Percentiles rank a stretch among this genome's conserved stretches.
These are phyloP conservation scores for Talaromyces sp. DNA, from an alignment of 2,329 filamentous ascomycete species.

Conservation along the genomic window DNA sequence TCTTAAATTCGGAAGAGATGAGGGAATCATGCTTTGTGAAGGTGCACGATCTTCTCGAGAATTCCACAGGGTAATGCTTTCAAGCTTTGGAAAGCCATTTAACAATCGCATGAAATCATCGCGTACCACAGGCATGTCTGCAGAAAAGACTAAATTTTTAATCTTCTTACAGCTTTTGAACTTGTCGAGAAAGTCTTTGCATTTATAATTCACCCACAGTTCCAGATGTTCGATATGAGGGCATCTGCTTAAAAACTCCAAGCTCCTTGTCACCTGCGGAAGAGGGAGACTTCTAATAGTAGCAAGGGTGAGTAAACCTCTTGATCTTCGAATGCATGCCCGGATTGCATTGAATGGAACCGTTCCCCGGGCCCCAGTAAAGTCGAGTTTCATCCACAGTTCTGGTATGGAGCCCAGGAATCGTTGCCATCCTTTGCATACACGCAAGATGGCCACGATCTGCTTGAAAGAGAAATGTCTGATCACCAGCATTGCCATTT, in stretches of 20 bases:
- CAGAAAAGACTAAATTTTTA: slow-evolving; percentile 29
- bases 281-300: slow-evolving; percentile 32
- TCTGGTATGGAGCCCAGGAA: slow-evolving; percentile 51
- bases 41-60: neutral
- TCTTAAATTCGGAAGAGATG: slow-evolving; percentile 33
- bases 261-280: slow-evolving; percentile 26
- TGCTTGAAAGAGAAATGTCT: slow-evolving; percentile 56
- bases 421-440: slow-evolving; percentile 59
- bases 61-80: slow-evolving; percentile 30
- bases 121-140: slow-evolving; percentile 28
- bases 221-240: slow-evolving; percentile 37
- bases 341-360: slow-evolving; percentile 44
- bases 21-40: slow-evolving; percentile 15
- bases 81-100: slow-evolving; percentile 28
- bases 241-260: slow-evolving; percentile 39
- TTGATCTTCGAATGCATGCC: slow-evolving; percentile 39
- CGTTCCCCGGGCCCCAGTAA: slow-evolving; percentile 48
- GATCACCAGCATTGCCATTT: slow-evolving; percentile 57
- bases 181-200: slow-evolving; percentile 27
- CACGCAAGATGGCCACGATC: slow-evolving; percentile 54
- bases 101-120: slow-evolving; percentile 30
- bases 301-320: slow-evolving; percentile 36
- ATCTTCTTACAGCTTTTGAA: slow-evolving; percentile 31
- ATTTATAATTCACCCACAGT: slow-evolving; percentile 22
- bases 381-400: slow-evolving; percentile 58